phyloP scores from a whole-genome alignment of 75 land plant species.

The Cryptomeria japonica region DNA sequence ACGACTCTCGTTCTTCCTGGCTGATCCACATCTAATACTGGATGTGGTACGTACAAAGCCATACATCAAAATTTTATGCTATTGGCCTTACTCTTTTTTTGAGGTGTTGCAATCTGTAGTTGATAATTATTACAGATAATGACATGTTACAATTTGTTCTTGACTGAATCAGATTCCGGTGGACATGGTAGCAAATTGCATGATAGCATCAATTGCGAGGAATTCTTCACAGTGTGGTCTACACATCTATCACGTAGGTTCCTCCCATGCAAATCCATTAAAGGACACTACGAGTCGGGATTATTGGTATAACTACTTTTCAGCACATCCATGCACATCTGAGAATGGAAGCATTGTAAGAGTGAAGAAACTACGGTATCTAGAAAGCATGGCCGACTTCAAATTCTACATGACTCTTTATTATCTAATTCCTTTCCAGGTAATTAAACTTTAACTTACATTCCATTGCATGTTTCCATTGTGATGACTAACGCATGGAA shows the following conservation, averaged over 20 bases:
- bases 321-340: slow-evolving; percentile 34
- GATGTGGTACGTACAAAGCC: slow-evolving; percentile 52
- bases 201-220: slow-evolving; percentile 56
- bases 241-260: slow-evolving; percentile 59
- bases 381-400: slow-evolving; percentile 28
- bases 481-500: not conserved
- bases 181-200: slow-evolving; percentile 77
- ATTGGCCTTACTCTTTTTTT: too few species aligned
- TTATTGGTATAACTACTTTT: slow-evolving; percentile 30
- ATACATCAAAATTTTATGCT: too few species aligned
- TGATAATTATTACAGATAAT: not conserved
- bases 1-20: slow-evolving; percentile 7
- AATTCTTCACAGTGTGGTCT: slow-evolving; percentile 28
- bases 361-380: slow-evolving; percentile 9
- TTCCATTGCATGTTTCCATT: not conserved
- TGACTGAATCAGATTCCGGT: slow-evolving; percentile 56
- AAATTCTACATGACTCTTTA: slow-evolving; percentile 10
- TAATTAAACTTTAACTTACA: not conserved
- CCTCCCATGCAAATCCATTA: slow-evolving; percentile 66
- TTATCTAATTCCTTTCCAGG: slow-evolving; percentile 32
- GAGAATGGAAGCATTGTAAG: slow-evolving; percentile 31
- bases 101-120: not conserved
- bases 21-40: slow-evolving; percentile 35
- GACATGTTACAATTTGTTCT: not conserved
- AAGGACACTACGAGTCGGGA: slow-evolving; percentile 15